Evolutionary conservation across 352 stramenopile genomes (phyloP).

Genomic region (Plasmopara muralis): DNA sequence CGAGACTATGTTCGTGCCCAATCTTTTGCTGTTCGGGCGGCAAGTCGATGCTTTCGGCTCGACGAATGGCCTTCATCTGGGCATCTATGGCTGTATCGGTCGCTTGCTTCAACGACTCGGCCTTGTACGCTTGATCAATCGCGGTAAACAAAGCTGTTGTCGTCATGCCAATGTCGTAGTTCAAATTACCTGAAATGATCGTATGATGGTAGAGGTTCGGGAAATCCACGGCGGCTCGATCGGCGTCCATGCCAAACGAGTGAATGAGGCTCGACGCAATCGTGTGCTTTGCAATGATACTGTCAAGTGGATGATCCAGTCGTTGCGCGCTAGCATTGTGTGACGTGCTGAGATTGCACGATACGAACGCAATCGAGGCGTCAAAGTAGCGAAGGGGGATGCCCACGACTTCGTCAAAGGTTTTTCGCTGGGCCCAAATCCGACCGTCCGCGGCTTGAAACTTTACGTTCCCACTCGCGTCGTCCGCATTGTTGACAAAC

Average conservation of each 20-base stretch:
- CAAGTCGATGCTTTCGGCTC: constrained; percentile 5
- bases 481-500: constrained; percentile 81
- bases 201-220: constrained; percentile 83
- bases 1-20: constrained; percentile 7
- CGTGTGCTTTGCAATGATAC: constrained; percentile 44
- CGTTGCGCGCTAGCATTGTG: constrained; percentile 24
- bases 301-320: constrained; percentile 20
- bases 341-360: constrained; percentile 62
- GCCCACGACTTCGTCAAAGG: constrained; percentile 70
- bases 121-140: constrained; percentile 74
- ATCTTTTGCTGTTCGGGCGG: constrained; percentile 8
- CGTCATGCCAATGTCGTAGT: constrained; percentile 65
- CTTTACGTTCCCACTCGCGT: constrained; percentile 71
- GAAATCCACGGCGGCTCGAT: constrained; percentile 69
- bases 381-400: constrained; percentile 82
- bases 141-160: constrained; percentile 23
- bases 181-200: constrained; percentile 73
- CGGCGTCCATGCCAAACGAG: constrained; percentile 75
- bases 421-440: constrained; percentile 68
- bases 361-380: constrained; percentile 78
- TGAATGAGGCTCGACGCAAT: constrained; percentile 59
- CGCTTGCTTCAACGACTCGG: constrained; percentile 47
- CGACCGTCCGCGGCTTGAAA: constrained; percentile 60
- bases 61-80: constrained; percentile 42
- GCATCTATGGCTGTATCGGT: constrained; percentile 56